Base-by-base conservation (phyloP, 495 filamentous ascomycete species). In the Xylaria grammica region DNA sequence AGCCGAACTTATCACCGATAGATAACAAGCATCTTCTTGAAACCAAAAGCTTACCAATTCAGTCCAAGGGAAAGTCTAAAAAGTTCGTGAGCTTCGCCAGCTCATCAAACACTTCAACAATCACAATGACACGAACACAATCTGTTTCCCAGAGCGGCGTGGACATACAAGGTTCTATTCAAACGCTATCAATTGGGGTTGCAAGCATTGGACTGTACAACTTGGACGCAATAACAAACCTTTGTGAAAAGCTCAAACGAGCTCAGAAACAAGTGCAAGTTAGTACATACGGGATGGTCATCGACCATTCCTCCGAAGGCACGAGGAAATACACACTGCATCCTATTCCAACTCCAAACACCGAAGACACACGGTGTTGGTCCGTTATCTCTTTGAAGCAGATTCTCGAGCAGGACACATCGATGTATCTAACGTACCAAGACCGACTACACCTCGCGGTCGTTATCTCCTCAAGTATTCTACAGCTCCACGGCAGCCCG, bases 401-500 rank as follows among this genome's bases (percentile, higher is more conserved):
- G 40, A 17, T 42, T 9, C 15, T 42, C 8, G 15, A 9, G 8
- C 3, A 3, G 5, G 40, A 17, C 3, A 30, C 61, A 32, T 22
- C 53, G 40, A 9, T 9, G 8, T 9, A 9, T 3, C 17, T 42
- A 17, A 11, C 51, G 2, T 36, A 53, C 40, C 60, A 56, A 49
- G 34, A 72, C 38, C 67, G 71, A n/a, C 65, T 70, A 34, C 62
- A 62, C 15, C 61, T 76, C 32, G 72, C 70, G 0, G 63, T 67
- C 29, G 56, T 71, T 24, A 60, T 77, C 1, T 61, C 72, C 27
- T 69, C 67, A 4, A 74, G 67, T 20, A 48, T 72, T 15, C 66
- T 77, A 17, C 69, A 72, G 32, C 65, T 77, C 20, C 65, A 77
- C 29, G 61, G 58, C 10, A 72, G 69, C 3, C 69, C 71, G 4